Percentiles rank a stretch among this genome's conserved stretches.
Conservation (phyloP, 208 protist genomes). For the Blastocrithidia nonstop region DNA sequence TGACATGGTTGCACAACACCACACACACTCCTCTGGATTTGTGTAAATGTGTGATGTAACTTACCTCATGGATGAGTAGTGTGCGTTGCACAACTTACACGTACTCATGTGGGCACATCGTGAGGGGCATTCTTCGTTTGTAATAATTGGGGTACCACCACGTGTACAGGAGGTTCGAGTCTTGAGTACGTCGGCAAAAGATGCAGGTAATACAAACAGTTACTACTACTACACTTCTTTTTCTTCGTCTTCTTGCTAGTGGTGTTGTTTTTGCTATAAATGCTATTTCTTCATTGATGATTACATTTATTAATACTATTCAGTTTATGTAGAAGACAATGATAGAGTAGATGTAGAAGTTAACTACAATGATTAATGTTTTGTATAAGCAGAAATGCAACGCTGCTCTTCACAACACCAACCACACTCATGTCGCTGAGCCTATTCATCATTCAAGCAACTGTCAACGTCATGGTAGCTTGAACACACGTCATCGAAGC, state of each 20-base stretch:
- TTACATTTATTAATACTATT: too few species aligned
- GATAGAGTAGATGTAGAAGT: too few species aligned
- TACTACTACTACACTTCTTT: too few species aligned
- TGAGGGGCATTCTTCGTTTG: not conserved
- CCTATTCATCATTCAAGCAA: slow-evolving; percentile 7
- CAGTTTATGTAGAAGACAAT: too few species aligned
- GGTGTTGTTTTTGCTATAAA: too few species aligned
- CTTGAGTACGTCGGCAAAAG: too few species aligned
- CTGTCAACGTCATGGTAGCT: slow-evolving; percentile 9
- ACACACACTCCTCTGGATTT: slow-evolving; percentile 12
- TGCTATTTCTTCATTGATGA: not conserved
- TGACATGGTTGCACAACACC: slow-evolving; percentile 29
- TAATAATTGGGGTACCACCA: not conserved
- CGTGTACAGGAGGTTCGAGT: not conserved
- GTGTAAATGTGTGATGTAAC: too few species aligned
- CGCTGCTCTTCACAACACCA: slow-evolving; percentile 34
- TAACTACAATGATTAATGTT: too few species aligned
- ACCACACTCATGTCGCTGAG: slow-evolving; percentile 5
- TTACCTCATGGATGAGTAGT: too few species aligned
- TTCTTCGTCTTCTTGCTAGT: too few species aligned
- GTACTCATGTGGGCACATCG: not conserved
- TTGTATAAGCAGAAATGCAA: slow-evolving; percentile 12
- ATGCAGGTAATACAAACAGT: too few species aligned
- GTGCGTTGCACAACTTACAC: not conserved
- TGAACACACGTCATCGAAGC: slow-evolving; percentile 7